phyloP scores from a whole-genome alignment of 2,329 filamentous ascomycete genomes.

The Sordariomycetes sp. region DNA sequence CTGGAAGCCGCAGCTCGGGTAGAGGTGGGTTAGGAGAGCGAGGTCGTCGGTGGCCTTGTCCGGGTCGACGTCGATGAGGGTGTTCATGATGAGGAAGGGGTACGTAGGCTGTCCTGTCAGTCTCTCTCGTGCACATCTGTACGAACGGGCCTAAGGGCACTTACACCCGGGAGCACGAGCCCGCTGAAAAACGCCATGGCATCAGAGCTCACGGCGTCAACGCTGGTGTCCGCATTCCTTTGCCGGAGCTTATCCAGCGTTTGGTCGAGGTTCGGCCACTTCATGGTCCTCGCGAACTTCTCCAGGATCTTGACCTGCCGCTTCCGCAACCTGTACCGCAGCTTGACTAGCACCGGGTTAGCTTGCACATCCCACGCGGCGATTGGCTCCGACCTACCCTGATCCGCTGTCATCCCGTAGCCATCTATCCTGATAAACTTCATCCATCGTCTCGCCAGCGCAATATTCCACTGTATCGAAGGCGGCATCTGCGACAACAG shows the following conservation, averaged over 20 bases:
- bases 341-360: constrained; percentile 29
- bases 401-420: constrained; percentile 40
- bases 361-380: neutral
- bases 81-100: constrained; percentile 70
- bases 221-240: constrained; percentile 43
- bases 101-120: constrained; percentile 38
- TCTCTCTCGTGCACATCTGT: neutral
- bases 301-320: constrained; percentile 59
- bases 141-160: constrained; percentile 14
- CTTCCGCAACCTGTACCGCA: constrained; percentile 55
- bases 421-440: constrained; percentile 58
- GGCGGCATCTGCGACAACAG: constrained; percentile 56
- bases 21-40: constrained; percentile 55
- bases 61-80: constrained; percentile 63
- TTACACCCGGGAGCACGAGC: constrained; percentile 58
- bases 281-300: constrained; percentile 60
- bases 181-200: constrained; percentile 71
- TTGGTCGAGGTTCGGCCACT: constrained; percentile 63
- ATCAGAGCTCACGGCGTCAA: constrained; percentile 55
- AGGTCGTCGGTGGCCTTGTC: constrained; percentile 56
- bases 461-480: constrained; percentile 61
- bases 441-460: constrained; percentile 62
- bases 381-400: constrained; percentile 23
- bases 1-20: constrained; percentile 63
- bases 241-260: constrained; percentile 53